Percentiles rank a stretch among this genome's conserved stretches.
These are phyloP conservation scores for Cyclostephanos invisitatus DNA, from an alignment of 108 stramenopile species.

Conservation along the genomic window DNA sequence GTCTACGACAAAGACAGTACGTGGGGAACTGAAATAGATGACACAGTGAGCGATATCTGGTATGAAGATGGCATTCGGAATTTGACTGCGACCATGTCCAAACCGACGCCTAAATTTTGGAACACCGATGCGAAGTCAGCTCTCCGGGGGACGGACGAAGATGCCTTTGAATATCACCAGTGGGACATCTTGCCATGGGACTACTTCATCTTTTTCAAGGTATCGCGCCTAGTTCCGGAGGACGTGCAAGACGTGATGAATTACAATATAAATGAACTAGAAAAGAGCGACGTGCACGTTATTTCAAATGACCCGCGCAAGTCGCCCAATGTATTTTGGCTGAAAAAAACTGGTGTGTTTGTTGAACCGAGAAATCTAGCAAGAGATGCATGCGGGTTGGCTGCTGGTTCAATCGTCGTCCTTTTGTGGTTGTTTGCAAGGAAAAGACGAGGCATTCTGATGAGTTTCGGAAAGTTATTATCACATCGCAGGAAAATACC, in stretches of 20 bases:
- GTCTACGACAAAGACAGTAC: conserved; percentile 31
- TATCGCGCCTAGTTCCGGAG: conserved; percentile 46
- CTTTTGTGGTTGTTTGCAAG: background rate
- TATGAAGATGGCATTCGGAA: conserved; percentile 44
- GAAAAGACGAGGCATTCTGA: background rate
- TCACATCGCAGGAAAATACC: background rate
- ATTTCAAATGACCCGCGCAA: conserved; percentile 38
- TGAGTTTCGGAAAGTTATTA: background rate
- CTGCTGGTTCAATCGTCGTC: background rate
- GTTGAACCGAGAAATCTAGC: conserved; percentile 9
- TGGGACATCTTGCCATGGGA: conserved; percentile 51
- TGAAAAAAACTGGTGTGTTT: conserved; percentile 26
- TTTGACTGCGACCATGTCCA: conserved; percentile 29
- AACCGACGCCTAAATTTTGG: conserved; percentile 16
- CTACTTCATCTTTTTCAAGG: conserved; percentile 53
- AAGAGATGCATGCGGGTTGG: background rate
- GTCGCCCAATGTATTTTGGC: conserved; percentile 31
- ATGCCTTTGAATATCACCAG: conserved; percentile 46
- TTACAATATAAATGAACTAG: conserved; percentile 24
- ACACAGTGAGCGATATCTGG: conserved; percentile 49
- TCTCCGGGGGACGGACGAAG: background rate
- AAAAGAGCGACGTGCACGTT: conserved; percentile 20
- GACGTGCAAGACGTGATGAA: conserved; percentile 38
- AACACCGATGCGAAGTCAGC: conserved; percentile 12
- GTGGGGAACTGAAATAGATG: conserved; percentile 37